Percentiles rank a stretch among this genome's conserved stretches.
Conservation (phyloP, 2,329 filamentous ascomycete species). For the Phialocephala subalpina region DNA sequence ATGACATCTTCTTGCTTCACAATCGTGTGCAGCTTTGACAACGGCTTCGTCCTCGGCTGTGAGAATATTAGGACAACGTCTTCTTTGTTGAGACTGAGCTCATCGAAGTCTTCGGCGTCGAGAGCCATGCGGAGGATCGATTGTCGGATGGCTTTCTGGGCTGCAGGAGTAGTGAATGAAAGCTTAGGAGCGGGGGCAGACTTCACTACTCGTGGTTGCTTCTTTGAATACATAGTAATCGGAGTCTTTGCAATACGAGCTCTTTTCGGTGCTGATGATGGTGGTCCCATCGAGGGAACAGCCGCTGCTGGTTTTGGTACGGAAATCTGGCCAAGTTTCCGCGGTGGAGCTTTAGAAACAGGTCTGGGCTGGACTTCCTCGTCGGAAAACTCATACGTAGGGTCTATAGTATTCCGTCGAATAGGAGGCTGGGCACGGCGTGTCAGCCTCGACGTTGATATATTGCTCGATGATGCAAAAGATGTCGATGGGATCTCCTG, state of each 20-base stretch:
- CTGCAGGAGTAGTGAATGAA: constrained; percentile 4
- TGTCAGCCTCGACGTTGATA: neutral
- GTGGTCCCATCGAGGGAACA: neutral
- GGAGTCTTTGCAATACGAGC: neutral
- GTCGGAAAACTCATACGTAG: constrained; percentile 47
- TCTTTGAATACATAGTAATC: neutral
- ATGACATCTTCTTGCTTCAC: constrained; percentile 31
- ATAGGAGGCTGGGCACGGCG: neutral
- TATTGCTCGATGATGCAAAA: neutral
- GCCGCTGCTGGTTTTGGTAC: neutral
- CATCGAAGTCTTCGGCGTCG: constrained; percentile 37
- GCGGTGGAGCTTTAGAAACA: neutral
- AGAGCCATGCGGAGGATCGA: constrained; percentile 4
- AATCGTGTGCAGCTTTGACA: constrained; percentile 18
- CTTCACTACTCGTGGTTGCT: neutral
- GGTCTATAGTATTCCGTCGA: constrained; percentile 34
- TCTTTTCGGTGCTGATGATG: neutral
- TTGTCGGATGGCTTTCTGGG: constrained; percentile 18
- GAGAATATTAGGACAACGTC: constrained; percentile 37
- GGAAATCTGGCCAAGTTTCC: neutral
- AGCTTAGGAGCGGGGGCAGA: neutral
- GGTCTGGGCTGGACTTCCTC: constrained; percentile 39
- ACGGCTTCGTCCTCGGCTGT: constrained; percentile 21
- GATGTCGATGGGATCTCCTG: neutral
- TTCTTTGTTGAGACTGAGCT: constrained; percentile 38